These are phyloP conservation scores for Triglochin maritima DNA, from an alignment of 106 monocot species.

Conservation along the genomic window DNA sequence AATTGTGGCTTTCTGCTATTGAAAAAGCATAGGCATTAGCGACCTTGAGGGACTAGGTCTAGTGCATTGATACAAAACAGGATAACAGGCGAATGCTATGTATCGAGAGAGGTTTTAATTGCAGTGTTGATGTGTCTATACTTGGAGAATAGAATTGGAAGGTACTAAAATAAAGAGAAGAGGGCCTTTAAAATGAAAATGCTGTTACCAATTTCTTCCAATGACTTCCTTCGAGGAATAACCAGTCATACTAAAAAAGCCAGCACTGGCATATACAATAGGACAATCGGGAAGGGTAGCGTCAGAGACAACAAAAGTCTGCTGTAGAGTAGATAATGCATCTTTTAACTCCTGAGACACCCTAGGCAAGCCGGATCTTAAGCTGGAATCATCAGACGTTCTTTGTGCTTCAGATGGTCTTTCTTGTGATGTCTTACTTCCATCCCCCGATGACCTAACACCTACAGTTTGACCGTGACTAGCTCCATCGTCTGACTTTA, in stretches of 20 bases:
- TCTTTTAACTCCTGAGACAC: constrained; percentile 87
- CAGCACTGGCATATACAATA: constrained; percentile 75
- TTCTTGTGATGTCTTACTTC: constrained; percentile 4
- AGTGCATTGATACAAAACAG: no score
- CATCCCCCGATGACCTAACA: constrained; percentile 2
- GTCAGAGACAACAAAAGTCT: constrained; percentile 95
- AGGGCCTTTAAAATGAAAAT: no score
- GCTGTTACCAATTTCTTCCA: constrained; percentile 72
- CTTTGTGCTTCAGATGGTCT: not conserved
- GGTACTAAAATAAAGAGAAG: not conserved
- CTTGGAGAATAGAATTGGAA: no score
- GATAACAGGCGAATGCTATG: no score
- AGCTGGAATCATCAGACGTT: constrained; percentile 1
- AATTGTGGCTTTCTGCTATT: no score
- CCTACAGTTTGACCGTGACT: constrained; percentile 7
- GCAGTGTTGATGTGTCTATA: no score
- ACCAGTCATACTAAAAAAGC: constrained; percentile 86
- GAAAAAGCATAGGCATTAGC: no score
- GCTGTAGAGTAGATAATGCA: constrained; percentile 71
- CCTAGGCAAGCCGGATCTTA: constrained; percentile 28
- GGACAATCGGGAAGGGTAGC: constrained; percentile 78
- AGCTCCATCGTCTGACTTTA: constrained; percentile 16
- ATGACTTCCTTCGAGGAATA: constrained; percentile 69
- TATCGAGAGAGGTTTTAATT: no score
- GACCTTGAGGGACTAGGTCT: no score